Conservation (phyloP, 305 asterid species). For the Solanum aculeatissimum region DNA sequence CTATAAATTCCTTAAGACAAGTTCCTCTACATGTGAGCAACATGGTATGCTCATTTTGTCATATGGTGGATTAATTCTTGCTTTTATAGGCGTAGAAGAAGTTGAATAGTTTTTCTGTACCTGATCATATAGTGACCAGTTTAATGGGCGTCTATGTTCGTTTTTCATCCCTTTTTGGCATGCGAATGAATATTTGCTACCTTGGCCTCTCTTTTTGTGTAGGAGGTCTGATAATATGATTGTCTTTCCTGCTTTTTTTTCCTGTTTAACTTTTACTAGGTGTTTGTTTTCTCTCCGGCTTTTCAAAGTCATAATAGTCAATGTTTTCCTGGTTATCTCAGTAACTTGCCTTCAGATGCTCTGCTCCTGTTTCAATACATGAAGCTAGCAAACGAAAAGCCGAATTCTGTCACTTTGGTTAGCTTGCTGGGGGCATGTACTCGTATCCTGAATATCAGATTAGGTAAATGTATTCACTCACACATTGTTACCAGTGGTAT, state of each 20-base stretch:
- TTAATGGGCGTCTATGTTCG: background rate
- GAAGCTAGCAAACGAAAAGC: slow-evolving; percentile 30
- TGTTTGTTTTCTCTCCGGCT: background rate
- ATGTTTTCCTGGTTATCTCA: slow-evolving; percentile 6
- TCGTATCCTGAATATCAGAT: slow-evolving; percentile 34
- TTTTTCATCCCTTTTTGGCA: background rate
- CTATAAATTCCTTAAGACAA: background rate
- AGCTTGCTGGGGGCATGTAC: slow-evolving; percentile 56
- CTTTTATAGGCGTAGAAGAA: background rate
- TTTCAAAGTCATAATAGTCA: background rate
- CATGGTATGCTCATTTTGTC: background rate
- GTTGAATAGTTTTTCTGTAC: background rate
- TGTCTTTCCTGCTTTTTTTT: background rate
- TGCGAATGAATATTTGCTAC: background rate
- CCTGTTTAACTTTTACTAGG: background rate
- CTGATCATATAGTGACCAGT: background rate
- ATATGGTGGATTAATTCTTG: background rate
- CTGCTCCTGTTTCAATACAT: slow-evolving; percentile 34
- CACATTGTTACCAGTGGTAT: slow-evolving; percentile 28
- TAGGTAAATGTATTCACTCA: slow-evolving; percentile 46
- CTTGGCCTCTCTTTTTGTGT: background rate
- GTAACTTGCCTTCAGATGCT: slow-evolving; percentile 37
- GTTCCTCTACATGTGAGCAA: background rate
- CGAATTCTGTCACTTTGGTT: slow-evolving; percentile 39
- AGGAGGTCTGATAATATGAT: background rate